Percentiles rank a stretch among this genome's conserved stretches.
phyloP scores from a whole-genome alignment of 768 basidiomycete genomes.

The Wakefieldia striispora region DNA sequence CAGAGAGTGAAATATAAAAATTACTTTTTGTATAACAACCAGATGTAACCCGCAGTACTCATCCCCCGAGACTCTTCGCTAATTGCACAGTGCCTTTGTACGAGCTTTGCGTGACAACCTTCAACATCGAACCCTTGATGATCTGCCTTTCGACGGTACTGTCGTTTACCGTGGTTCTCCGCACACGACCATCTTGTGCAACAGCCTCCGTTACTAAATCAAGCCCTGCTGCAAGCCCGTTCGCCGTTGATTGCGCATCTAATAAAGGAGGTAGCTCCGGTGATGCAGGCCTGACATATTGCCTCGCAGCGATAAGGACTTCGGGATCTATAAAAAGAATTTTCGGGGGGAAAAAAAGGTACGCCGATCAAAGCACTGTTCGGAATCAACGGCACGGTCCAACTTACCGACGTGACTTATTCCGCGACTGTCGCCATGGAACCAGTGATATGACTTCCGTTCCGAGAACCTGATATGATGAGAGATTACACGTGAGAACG shows the following conservation, averaged over 20 bases:
- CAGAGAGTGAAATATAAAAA: conserved; percentile 6
- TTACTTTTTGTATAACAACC: conserved; percentile 15
- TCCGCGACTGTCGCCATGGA: conserved; percentile 53
- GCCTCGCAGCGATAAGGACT: conserved; percentile 19
- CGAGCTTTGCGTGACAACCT: conserved; percentile 39
- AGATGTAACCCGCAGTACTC: not conserved
- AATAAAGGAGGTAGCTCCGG: conserved; percentile 25
- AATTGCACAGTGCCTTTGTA: conserved; percentile 14
- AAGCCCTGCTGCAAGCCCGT: conserved; percentile 38
- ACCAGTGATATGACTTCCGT: conserved; percentile 57
- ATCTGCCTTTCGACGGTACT: conserved; percentile 46
- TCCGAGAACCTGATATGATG: conserved; percentile 53
- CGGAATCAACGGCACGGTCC: conserved; percentile 4
- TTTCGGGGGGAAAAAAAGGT: no score
- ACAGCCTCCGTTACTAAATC: conserved; percentile 38
- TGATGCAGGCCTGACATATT: conserved; percentile 14
- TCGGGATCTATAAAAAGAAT: conserved; percentile 19
- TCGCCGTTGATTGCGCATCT: conserved; percentile 26
- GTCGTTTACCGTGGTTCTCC: conserved; percentile 38
- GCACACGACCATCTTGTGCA: conserved; percentile 40
- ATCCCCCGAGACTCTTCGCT: conserved; percentile 11
- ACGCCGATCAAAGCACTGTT: not conserved
- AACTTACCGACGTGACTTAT: conserved; percentile 53
- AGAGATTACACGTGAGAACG: not conserved
- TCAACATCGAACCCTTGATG: conserved; percentile 55